Evolutionary conservation across 2,329 filamentous ascomycete species (phyloP), one percentile per base, ranked within the genome.

Genomic region (Phyllosticta ampelicida): DNA sequence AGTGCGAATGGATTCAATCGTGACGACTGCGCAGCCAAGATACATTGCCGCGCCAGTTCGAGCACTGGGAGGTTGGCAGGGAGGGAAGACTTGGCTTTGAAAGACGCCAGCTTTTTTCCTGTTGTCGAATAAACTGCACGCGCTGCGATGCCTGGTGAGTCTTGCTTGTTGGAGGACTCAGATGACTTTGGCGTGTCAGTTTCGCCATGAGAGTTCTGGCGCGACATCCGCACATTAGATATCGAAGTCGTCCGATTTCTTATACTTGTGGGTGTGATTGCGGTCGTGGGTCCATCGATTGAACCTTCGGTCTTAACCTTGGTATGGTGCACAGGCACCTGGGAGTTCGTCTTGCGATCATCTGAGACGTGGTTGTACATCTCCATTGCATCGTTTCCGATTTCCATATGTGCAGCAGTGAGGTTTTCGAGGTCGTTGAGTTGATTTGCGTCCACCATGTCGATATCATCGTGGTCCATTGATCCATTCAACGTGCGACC

Each of bases 31-130:
- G 92, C 94, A 11, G 92, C 92, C 56, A 86, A 81, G 60, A 96
- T 87, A 69, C 90, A 96, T 74, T 99, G 90, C 63, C 86, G 83
- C n/a, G 90, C 92, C 74, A 96, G 96, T 60, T 92, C 85, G 54
- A 83, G 79, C 26, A 84, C 79, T 16, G 86, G 78, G 51, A 97
- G 72, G 61, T 87, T 81, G 58, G 82, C 76, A 16, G 92, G 91
- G 66, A 99, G 91, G 16, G 92, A 95, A 8, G 89, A 88, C 65
- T 85, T 90, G 11, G 90, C 86, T 18, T 55, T 60, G 57, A 59
- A 59, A n/a, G 49, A n/a, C 16, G 57, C 53, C 18, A 36, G 54
- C 48, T 55, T 55, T 18, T 52, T 55, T 23, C 57, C 48, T 81
- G 81, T 60, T 87, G 82, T 65, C 85, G 81, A 26, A 48, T 55